phyloP scores from a whole-genome alignment of 768 basidiomycete genomes.

The Lactarius quietus region DNA sequence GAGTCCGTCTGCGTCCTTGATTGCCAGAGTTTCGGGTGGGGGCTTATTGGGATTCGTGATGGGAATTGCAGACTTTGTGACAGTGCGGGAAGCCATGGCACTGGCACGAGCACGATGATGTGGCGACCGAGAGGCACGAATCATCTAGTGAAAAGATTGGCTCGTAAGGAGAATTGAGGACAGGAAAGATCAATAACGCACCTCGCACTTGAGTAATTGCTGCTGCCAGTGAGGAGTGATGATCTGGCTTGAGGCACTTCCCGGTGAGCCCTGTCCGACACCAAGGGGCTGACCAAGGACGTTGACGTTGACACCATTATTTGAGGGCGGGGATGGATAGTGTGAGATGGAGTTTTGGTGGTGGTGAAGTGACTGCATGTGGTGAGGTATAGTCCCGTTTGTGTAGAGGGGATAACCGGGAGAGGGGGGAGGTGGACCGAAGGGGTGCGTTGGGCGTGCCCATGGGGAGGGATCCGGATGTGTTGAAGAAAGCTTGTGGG shows the following conservation, averaged over 20 bases:
- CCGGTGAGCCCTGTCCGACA: constrained; percentile 26
- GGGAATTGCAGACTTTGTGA: constrained; percentile 82
- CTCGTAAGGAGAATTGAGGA: constrained; percentile 12
- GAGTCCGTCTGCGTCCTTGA: constrained; percentile 30
- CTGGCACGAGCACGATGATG: constrained; percentile 96
- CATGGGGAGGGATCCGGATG: constrained; percentile 77
- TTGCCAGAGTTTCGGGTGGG: constrained; percentile 38
- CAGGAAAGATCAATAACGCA: constrained; percentile 42
- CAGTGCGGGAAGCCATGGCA: constrained; percentile 86
- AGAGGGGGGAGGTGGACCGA: constrained; percentile 57
- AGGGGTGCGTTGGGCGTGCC: constrained; percentile 56
- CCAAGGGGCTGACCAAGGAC: constrained; percentile 25
- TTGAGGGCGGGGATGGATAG: constrained; percentile 73
- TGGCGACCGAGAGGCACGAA: constrained; percentile 79
- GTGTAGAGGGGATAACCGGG: constrained; percentile 76
- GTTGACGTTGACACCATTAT: constrained; percentile 23
- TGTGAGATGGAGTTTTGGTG: constrained; percentile 81
- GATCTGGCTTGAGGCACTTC: constrained; percentile 47
- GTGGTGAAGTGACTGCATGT: constrained; percentile 51
- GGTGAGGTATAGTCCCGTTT: constrained; percentile 55
- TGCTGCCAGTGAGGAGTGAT: constrained; percentile 89
- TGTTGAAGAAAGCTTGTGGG: constrained; percentile 62
- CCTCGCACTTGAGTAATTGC: constrained; percentile 90
- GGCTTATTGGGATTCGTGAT: constrained; percentile 86
- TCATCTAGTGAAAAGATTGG: constrained; percentile 48